Base-by-base conservation (phyloP, 2,329 filamentous ascomycete genomes). In the Aspergillus bombycis region DNA sequence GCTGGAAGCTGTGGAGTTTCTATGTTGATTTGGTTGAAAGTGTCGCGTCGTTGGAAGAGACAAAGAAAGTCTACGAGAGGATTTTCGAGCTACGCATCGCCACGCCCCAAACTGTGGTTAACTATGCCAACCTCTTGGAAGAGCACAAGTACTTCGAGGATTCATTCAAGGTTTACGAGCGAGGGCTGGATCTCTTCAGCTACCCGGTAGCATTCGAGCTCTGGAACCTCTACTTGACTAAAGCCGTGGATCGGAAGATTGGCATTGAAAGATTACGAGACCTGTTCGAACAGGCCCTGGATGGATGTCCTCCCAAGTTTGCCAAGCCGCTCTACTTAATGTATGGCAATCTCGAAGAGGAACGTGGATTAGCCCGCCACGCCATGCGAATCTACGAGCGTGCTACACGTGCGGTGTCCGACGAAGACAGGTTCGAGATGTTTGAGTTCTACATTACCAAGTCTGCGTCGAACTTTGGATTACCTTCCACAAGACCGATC, bases 381-480 rank as follows among this genome's bases (percentile, higher is more conserved):
- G 96, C 96, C 2, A 99, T 99, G 95, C 91, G 95, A 64, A 99
- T 99, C 70, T 99, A 99, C 79, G 96, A 99, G 81, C 91, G 95
- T 63, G 95, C 95, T 9, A 99, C 95, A 6, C 89, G 95, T 36
- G 94, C 94, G 14, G 96, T 99, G 4, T 90, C 92, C 16, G 95
- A 99, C 73, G 94, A 97, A 73, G 94, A 99, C 77, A 87, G 93
- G 58, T 90, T 94, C 64, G 93, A 97, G 72, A 97, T 99, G 94
- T 99, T 97, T 83, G 95, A 97, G 78, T 97, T 98, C 76, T 99
- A 99, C 82, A 97, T 99, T 75, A 98, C 94, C 63, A 98, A 99
- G 78, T 97, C 94, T 0, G 95, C 95, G 1, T 96, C 93, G 23
- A 99, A 99, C 79, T 99, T 99, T 74, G 95, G 96, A 36, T 86